phyloP scores from a whole-genome alignment of 345 rosid genomes.

The Camelina laxa region DNA sequence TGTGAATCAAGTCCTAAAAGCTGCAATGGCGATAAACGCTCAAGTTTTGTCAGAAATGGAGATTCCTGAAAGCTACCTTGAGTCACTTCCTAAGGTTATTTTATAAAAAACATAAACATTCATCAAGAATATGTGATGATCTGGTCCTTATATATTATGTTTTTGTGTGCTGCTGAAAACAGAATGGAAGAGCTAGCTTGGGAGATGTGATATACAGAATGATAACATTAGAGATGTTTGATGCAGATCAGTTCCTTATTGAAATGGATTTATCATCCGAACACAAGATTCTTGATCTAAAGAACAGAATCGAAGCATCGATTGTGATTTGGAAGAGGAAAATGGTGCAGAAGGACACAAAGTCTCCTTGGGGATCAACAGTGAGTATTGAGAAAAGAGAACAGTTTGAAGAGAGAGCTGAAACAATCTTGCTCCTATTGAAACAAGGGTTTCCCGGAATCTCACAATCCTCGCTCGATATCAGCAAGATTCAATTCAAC shows the following conservation, averaged over 20 bases:
- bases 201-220: slow-evolving; percentile 74
- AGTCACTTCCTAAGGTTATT: slow-evolving; percentile 79
- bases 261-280: slow-evolving; percentile 77
- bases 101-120: slow-evolving; percentile 27
- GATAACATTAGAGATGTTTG: slow-evolving; percentile 77
- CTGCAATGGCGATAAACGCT: slow-evolving; percentile 95
- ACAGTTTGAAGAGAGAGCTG: slow-evolving; percentile 89
- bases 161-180: slow-evolving; percentile 20
- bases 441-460: slow-evolving; percentile 82
- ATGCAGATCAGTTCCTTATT: slow-evolving; percentile 75
- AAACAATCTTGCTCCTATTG: slow-evolving; percentile 72
- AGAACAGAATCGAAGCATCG: slow-evolving; percentile 90
- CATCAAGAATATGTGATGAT: slow-evolving; percentile 4
- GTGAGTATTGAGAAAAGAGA: slow-evolving; percentile 90
- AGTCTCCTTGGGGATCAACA: slow-evolving; percentile 85
- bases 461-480: slow-evolving; percentile 82
- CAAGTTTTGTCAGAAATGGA: slow-evolving; percentile 89
- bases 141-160: slow-evolving; percentile 9
- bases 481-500: slow-evolving; percentile 80
- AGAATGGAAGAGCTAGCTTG: slow-evolving; percentile 90
- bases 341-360: slow-evolving; percentile 78
- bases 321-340: slow-evolving; percentile 88
- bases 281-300: slow-evolving; percentile 80
- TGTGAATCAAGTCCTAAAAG: slow-evolving; percentile 90
- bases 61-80: slow-evolving; percentile 84